These are phyloP conservation scores for Irpex sp. DNA, from an alignment of 1,284 basidiomycete genomes.

Conservation along the genomic window DNA sequence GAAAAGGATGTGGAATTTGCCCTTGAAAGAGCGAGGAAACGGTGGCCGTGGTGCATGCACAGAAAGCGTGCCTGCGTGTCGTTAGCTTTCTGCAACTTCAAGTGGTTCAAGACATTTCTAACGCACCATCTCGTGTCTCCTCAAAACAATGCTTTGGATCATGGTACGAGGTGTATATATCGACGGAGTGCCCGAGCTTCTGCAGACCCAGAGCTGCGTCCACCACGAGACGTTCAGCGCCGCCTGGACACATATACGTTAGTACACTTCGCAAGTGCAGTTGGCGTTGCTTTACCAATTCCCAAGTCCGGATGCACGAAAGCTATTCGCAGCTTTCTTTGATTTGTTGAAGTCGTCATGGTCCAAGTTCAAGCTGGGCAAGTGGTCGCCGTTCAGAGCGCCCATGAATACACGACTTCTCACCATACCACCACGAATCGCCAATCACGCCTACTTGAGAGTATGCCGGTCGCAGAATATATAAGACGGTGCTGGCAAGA, in stretches of 20 bases:
- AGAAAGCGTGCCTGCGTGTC: constrained; percentile 69
- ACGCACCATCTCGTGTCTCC: constrained; percentile 82
- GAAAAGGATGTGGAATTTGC: constrained; percentile 84
- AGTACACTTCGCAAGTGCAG: constrained; percentile 1
- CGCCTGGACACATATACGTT: constrained; percentile 51
- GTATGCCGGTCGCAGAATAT: too few relatives aligned
- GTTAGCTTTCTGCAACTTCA: not conserved
- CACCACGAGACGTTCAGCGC: constrained; percentile 94
- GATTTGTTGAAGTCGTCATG: not conserved
- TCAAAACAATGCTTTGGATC: constrained; percentile 84
- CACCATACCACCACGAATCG: not conserved
- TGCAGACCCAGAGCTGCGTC: constrained; percentile 92
- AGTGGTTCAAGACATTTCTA: not conserved
- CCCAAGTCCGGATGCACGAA: constrained; percentile 96
- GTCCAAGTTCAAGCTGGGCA: not conserved
- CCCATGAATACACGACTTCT: not conserved
- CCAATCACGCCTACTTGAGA: too few relatives aligned
- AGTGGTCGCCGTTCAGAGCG: not conserved
- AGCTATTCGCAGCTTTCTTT: constrained; percentile 45
- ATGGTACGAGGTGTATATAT: constrained; percentile 93
- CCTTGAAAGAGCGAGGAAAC: constrained; percentile 74
- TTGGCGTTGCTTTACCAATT: constrained; percentile 62
- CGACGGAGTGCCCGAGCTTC: constrained; percentile 81
- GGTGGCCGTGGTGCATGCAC: constrained; percentile 79
- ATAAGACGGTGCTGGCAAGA: too few relatives aligned